Percentiles rank a stretch among this genome's conserved stretches.
Conservation (phyloP, 2,329 filamentous ascomycete genomes). For the Penicillium hesseltinei region DNA sequence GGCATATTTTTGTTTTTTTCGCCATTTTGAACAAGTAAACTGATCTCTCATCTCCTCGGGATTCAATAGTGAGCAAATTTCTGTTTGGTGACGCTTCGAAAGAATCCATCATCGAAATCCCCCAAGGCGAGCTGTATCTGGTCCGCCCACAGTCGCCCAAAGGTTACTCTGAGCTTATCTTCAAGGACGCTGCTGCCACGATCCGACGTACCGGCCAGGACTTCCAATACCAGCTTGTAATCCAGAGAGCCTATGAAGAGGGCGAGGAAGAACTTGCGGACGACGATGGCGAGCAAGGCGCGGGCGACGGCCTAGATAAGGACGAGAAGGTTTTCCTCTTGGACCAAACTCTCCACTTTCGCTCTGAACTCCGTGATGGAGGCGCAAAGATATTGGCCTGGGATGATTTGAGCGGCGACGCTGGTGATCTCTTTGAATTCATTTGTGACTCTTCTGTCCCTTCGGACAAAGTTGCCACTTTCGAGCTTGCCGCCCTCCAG, state of each 20-base stretch:
- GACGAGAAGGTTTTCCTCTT: conserved; percentile 97
- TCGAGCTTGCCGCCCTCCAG: conserved; percentile 79
- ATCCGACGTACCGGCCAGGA: conserved; percentile 93
- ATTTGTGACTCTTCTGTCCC: conserved; percentile 78
- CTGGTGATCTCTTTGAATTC: conserved; percentile 95
- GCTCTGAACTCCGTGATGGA: conserved; percentile 74
- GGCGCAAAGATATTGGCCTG: conserved; percentile 88
- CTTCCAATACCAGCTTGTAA: conserved; percentile 94
- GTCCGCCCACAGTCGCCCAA: conserved; percentile 94
- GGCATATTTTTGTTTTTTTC: background rate
- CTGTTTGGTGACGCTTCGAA: conserved; percentile 87
- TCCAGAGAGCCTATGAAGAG: conserved; percentile 95
- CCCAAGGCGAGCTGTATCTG: conserved; percentile 94
- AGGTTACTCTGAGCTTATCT: conserved; percentile 97
- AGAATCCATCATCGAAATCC: conserved; percentile 89
- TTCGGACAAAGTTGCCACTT: conserved; percentile 70
- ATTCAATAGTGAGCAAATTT: conserved; percentile 73
- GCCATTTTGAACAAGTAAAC: background rate
- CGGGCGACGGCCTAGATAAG: conserved; percentile 76
- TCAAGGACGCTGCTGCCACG: conserved; percentile 90
- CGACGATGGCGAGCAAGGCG: conserved; percentile 80
- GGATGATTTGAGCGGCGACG: conserved; percentile 91
- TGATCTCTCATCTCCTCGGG: conserved; percentile 5
- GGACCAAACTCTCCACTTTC: conserved; percentile 86
- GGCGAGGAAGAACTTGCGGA: conserved; percentile 92